Base-by-base conservation (phyloP, 495 filamentous ascomycete species). In the Penicillium simplicissimum region DNA sequence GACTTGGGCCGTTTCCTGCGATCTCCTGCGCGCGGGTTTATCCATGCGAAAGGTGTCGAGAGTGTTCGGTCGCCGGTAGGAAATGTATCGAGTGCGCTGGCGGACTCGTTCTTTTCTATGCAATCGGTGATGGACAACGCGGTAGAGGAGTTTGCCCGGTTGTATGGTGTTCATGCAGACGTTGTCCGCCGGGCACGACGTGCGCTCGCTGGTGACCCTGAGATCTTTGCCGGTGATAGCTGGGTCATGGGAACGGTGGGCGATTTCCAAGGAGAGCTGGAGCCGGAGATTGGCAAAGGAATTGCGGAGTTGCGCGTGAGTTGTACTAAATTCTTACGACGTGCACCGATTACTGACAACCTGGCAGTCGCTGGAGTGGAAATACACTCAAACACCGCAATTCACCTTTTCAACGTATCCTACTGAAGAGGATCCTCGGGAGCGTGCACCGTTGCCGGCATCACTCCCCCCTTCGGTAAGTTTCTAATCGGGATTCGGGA, bases 21-120 rank as follows among this genome's bases (percentile, higher is more conserved):
- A 37, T 91, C 90, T 57, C 90, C 90, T 0, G 90, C 89, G 2
- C 86, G 84, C 55, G 80, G 80, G 2, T 93, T 84, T 70, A 86
- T 98, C 59, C 84, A 83, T 58, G 91, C 93, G 0, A 84, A 88
- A 55, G 95, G 96, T 0, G 92, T 97, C n/a, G 91, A 94, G 68
- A 98, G 95, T 70, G 92, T 97, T 14, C 87, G 90, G 58, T 95
- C 91, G 17, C 85, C 88, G 0, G 85, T 98, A 15, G 80, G 84
- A 21, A 98, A 98, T 80, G 86, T 96, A 8, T 81, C 73, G 28
- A 87, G 78, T 54, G 69, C 67, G 8, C 69, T 82, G 58, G 63
- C 59, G 23, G 69, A 78, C 60, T 72, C 74, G 10, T 70, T 69
- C 23, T 79, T 78, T 63, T 78, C 73, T 7, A 75, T 71, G 59